These are phyloP conservation scores for Neurospora hispaniola DNA, from an alignment of 495 filamentous ascomycete genomes.

Conservation along the genomic window DNA sequence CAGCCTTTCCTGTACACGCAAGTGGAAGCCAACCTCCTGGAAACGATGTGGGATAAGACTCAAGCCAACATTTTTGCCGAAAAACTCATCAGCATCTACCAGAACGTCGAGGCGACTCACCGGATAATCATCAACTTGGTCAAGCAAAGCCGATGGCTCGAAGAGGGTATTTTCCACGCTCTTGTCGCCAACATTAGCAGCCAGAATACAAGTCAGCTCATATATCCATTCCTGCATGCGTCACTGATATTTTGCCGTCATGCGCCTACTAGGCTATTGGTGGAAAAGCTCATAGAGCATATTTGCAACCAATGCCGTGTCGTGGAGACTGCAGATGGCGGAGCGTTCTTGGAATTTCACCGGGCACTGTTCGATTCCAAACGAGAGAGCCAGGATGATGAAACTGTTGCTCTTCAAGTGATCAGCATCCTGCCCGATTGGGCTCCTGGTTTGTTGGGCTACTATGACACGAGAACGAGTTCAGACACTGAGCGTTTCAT, in stretches of 20 bases:
- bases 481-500: conserved; percentile 45
- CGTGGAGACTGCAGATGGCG: conserved; percentile 31
- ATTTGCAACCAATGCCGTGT: conserved; percentile 26
- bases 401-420: neutral
- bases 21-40: conserved; percentile 33
- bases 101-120: conserved; percentile 33
- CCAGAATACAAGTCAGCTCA: conserved; percentile 18
- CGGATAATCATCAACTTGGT: conserved; percentile 35
- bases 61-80: conserved; percentile 37
- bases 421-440: conserved; percentile 43
- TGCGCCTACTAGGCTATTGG: conserved; percentile 15
- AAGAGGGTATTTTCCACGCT: conserved; percentile 22
- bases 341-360: conserved; percentile 33
- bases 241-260: conserved; percentile 23
- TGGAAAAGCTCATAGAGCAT: conserved; percentile 25
- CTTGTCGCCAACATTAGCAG: conserved; percentile 25
- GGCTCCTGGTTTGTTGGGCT: conserved; percentile 58
- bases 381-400: conserved; percentile 9
- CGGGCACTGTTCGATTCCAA: conserved; percentile 22
- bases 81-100: conserved; percentile 39
- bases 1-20: conserved; percentile 26
- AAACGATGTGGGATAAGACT: conserved; percentile 27
- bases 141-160: conserved; percentile 23
- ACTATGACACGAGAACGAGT: conserved; percentile 46
- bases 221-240: conserved; percentile 29